Conservation (phyloP, 768 basidiomycete species). For the Suillus paluster region DNA sequence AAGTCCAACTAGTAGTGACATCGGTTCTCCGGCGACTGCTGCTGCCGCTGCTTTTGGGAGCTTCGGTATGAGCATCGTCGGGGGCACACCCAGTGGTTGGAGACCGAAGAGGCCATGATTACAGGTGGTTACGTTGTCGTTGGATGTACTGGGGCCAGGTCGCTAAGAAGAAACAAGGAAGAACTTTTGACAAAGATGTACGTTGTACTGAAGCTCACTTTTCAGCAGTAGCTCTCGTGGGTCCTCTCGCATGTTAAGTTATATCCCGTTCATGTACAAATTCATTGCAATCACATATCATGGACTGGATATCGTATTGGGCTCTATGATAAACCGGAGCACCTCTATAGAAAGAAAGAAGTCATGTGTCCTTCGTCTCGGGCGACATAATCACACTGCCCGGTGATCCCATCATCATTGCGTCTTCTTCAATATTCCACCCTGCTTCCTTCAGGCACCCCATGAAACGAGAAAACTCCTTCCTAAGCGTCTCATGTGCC, state of each 20-base stretch:
- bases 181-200: neutral
- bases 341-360: no score
- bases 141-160: slow-evolving; percentile 6
- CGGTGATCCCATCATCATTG: slow-evolving; percentile 35
- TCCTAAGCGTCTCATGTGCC: slow-evolving; percentile 16
- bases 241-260: neutral
- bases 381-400: slow-evolving; percentile 21
- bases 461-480: slow-evolving; percentile 23
- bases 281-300: neutral
- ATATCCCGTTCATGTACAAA: neutral
- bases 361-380: neutral
- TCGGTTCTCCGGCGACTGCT: slow-evolving; percentile 26
- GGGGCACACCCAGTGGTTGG: slow-evolving; percentile 30
- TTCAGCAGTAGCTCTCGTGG: neutral
- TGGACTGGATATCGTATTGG: no score
- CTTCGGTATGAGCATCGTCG: slow-evolving; percentile 50
- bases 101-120: slow-evolving; percentile 30
- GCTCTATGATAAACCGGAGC: no score
- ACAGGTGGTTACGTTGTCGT: slow-evolving; percentile 4
- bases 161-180: neutral
- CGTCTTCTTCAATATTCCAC: slow-evolving; percentile 43
- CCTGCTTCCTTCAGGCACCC: slow-evolving; percentile 29
- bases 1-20: slow-evolving; percentile 30
- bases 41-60: slow-evolving; percentile 49
- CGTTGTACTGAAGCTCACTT: neutral